A percentile compares a stretch with the other conserved stretches of the same genome.
These are phyloP conservation scores for Lipomyces anomalus DNA, from an alignment of 805 yeast species.

Conservation along the genomic window DNA sequence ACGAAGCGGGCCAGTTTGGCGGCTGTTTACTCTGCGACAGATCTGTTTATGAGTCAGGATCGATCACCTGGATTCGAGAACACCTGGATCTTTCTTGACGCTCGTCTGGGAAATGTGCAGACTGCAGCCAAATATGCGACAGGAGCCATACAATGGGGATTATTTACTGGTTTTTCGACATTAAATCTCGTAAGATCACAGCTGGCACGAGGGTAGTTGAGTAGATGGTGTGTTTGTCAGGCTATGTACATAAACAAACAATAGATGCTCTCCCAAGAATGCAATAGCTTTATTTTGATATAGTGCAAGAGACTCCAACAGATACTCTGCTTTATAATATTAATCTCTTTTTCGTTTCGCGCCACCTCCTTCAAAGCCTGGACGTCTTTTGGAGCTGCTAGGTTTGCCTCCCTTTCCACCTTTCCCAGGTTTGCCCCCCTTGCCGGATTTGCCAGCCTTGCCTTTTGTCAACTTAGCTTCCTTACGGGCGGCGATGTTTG, in stretches of 20 bases:
- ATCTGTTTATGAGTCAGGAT: constrained; percentile 76
- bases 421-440: constrained; percentile 68
- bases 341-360: constrained; percentile 32
- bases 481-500: constrained; percentile 75
- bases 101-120: constrained; percentile 50
- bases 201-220: constrained; percentile 36
- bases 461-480: constrained; percentile 79
- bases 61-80: constrained; percentile 47
- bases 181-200: constrained; percentile 68
- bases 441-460: no score
- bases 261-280: no score
- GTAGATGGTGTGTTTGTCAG: background rate
- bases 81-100: constrained; percentile 61
- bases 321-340: no score
- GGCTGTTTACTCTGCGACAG: constrained; percentile 62
- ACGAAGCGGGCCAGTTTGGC: constrained; percentile 71
- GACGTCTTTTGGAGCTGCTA: constrained; percentile 41
- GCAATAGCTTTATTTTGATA: no score
- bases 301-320: no score
- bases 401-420: constrained; percentile 42
- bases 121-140: constrained; percentile 55
- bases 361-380: constrained; percentile 92
- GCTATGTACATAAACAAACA: background rate
- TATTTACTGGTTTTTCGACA: constrained; percentile 59
- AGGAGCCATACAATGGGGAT: constrained; percentile 67